These are phyloP conservation scores for Beta lomatogona DNA, from an alignment of 179 eudicot species.

Conservation along the genomic window DNA sequence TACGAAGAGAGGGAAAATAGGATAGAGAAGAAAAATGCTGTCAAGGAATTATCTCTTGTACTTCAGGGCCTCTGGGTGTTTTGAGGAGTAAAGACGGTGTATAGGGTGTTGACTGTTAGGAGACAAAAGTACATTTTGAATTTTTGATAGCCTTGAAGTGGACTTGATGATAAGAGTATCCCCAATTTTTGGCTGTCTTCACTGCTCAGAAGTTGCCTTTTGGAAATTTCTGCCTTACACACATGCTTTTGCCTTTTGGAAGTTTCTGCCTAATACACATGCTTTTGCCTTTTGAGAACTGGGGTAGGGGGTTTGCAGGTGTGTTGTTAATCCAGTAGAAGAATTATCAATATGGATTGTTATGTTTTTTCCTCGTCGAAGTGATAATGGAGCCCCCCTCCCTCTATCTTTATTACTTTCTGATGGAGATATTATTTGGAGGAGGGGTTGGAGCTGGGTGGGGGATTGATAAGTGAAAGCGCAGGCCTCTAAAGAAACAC, in stretches of 20 bases:
- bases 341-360: no score
- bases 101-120: neutral
- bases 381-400: no score
- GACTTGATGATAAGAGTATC: neutral
- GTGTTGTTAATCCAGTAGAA: neutral
- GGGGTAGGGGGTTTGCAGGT: neutral
- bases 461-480: no score
- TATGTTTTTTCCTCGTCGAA: no score
- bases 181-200: neutral
- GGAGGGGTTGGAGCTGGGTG: no score
- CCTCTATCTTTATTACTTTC: no score
- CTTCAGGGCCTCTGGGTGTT: neutral
- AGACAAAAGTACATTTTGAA: neutral
- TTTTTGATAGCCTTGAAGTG: neutral
- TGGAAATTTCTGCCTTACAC: neutral
- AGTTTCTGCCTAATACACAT: neutral
- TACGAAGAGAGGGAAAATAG: neutral
- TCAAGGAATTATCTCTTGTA: neutral
- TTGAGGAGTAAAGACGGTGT: neutral
- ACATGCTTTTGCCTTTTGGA: neutral
- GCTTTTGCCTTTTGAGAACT: neutral
- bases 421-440: no score
- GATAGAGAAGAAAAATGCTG: neutral
- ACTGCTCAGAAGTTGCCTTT: neutral
- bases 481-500: no score